Evolutionary conservation across 1,284 basidiomycete species (phyloP).

Genomic region (Cryptococcus sp.): DNA sequence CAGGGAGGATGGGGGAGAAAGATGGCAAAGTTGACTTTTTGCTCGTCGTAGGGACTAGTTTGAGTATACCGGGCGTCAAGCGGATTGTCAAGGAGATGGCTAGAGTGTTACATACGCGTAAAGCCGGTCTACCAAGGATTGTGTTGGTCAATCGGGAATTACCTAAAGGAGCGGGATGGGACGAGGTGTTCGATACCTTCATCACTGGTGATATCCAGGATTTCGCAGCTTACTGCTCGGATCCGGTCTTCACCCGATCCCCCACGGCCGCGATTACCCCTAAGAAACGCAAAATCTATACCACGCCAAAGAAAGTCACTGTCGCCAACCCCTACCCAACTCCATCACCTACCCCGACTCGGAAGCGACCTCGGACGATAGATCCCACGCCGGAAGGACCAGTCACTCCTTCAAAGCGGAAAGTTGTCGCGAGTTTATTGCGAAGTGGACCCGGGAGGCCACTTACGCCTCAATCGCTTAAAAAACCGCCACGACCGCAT

Average conservation of each 20-base stretch:
- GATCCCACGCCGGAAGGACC: too few species aligned
- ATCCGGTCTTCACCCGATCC: neutral
- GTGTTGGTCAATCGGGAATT: conserved; percentile 88
- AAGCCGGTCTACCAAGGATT: conserved; percentile 50
- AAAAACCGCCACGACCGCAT: too few species aligned
- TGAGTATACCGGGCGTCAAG: conserved; percentile 88
- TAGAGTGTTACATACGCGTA: conserved; percentile 60
- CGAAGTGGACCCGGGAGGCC: too few species aligned
- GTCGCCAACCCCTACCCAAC: too few species aligned
- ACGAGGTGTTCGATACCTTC: conserved; percentile 88
- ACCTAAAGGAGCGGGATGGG: conserved; percentile 82
- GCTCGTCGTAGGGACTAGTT: conserved; percentile 83
- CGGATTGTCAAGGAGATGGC: conserved; percentile 86
- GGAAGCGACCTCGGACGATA: too few species aligned
- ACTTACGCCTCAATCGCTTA: too few species aligned
- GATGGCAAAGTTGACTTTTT: conserved; percentile 58
- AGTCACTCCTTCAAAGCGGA: too few species aligned
- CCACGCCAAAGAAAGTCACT: too few species aligned
- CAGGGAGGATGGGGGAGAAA: conserved; percentile 32
- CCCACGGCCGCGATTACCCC: neutral
- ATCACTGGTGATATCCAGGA: conserved; percentile 80
- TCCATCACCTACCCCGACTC: too few species aligned
- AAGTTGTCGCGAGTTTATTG: too few species aligned
- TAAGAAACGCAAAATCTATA: neutral
- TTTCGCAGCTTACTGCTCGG: conserved; percentile 53